Evolutionary conservation across 1,284 basidiomycete species (phyloP).

Genomic region (Austroboletus novae-zelandiae): DNA sequence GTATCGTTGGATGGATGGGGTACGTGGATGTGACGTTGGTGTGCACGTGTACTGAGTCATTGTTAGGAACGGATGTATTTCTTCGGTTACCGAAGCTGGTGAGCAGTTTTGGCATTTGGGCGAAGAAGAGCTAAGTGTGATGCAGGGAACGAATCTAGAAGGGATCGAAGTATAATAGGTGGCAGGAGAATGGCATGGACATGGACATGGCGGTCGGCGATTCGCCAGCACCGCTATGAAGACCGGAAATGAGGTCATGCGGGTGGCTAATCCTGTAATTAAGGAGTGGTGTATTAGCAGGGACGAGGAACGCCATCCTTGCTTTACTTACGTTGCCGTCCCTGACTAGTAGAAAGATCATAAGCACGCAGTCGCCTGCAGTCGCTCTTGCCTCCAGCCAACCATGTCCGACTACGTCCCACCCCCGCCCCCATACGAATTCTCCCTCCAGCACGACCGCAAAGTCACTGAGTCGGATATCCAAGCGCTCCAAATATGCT

Average conservation of each 20-base stretch:
- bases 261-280: not conserved
- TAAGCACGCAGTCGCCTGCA: conserved; percentile 12
- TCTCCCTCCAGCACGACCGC: conserved; percentile 52
- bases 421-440: conserved; percentile 49
- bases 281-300: not conserved
- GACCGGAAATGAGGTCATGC: conserved; percentile 11
- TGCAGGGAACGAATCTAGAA: conserved; percentile 79
- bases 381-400: not conserved
- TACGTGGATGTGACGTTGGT: conserved; percentile 33
- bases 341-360: not conserved
- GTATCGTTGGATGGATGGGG: conserved; percentile 83
- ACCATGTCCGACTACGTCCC: conserved; percentile 30
- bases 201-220: conserved; percentile 4
- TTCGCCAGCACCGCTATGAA: conserved; percentile 3
- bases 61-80: conserved; percentile 76
- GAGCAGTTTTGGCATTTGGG: conserved; percentile 28
- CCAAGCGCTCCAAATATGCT: conserved; percentile 31
- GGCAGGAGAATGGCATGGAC: no score
- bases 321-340: not conserved
- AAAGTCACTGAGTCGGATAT: conserved; percentile 45
- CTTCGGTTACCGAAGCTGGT: conserved; percentile 79
- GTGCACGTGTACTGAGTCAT: not conserved
- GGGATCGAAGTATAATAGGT: conserved; percentile 65
- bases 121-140: conserved; percentile 5
- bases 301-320: not conserved